Base-by-base conservation (phyloP, 2,329 filamentous ascomycete genomes). In the Diaporthe citrichinensis region DNA sequence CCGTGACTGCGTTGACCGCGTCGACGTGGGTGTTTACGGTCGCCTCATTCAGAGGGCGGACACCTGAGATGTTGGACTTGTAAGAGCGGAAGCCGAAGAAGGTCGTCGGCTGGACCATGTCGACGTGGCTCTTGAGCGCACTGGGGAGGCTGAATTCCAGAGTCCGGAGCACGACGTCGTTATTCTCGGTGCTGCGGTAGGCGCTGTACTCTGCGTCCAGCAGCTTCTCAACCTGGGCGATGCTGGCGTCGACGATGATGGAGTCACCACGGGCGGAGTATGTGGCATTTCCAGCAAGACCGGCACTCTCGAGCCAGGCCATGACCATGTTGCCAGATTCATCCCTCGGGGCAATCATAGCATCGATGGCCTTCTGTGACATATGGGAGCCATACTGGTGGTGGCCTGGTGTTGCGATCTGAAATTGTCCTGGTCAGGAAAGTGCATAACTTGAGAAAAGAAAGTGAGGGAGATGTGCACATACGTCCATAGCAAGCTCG, bases 171-270 rank as follows among this genome's bases (percentile, higher is more conserved):
- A 71, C 67, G 14, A 76, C 74, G 72, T 79, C 74, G 41, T 75
- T 72, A 20, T 41, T 53, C 49, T 53, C 62, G 14, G 69, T 61
- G 68, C 80, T 82, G 76, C 80, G 80, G 72, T 82, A 79, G 73
- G 80, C 80, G 57, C 82, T 74, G 72, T 77, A 81, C 36, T 78
- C 76, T 46, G 78, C 76, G 51, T 79, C 65, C 44, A 78, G 75
- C 23, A 91, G 83, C 69, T 81, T 81, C 78, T 88, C 85, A 0
- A 86, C 86, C 15, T 83, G 61, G 20, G 75, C 69, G 28, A 76
- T 58, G 49, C 75, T 76, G 4, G 87, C 84, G 2, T 80, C 79
- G 71, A 88, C 85, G 71, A 85, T 84, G 31, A 90, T 79, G 78
- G 85, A 86, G 46, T 83, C 80, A 0, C 82, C 81, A 9, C 82